Base-by-base conservation (phyloP, 2,329 filamentous ascomycete genomes). In the Colletotrichum musicola region DNA sequence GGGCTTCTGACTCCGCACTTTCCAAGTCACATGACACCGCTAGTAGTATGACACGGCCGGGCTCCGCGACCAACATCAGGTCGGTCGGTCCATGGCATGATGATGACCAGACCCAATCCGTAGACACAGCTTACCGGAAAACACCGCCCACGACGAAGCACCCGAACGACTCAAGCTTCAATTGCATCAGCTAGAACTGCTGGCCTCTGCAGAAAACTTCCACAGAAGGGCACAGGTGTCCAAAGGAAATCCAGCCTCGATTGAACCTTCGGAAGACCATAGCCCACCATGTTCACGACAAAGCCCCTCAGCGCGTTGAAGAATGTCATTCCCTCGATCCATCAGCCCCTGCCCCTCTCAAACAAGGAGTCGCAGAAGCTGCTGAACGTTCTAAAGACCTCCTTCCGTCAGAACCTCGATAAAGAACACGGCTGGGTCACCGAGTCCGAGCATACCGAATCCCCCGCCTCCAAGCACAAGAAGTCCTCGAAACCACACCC, bases 361-460 rank as follows among this genome's bases (percentile, higher is more conserved):
- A 77, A 79, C 50, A 81, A 82, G 62, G 85, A 88, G 64, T 85
- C 86, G 27, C 82, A 86, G 69, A 84, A 85, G 72, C 82, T 89
- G 9, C 85, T 89, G 70, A 81, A 88, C 62, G 82, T 83, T 40
- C 81, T 90, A 59, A 89, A 88, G 58, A 77, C 81, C 6, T 89
- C 87, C 2, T 90, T 90, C 74, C 83, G 87, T 59, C 82, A 82
- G 62, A 84, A 88, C 35, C 84, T 90, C n/a, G 86, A 89, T 72
- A 81, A 79, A 50, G 87, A 89, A 73, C 85, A 89, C 73, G 86
- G 86, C 68, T 83, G 79, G 74, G 74, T 80, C 35, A 71, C 77
- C 16, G 75, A 78, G 30, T 35, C 7, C 30, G 7, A 35, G 74
- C 81, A 57, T n/a, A 61, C 22, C 53, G 59, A 30, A 30, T 71